Conservation (phyloP, 495 filamentous ascomycete species). For the Margaritispora aquatica region DNA sequence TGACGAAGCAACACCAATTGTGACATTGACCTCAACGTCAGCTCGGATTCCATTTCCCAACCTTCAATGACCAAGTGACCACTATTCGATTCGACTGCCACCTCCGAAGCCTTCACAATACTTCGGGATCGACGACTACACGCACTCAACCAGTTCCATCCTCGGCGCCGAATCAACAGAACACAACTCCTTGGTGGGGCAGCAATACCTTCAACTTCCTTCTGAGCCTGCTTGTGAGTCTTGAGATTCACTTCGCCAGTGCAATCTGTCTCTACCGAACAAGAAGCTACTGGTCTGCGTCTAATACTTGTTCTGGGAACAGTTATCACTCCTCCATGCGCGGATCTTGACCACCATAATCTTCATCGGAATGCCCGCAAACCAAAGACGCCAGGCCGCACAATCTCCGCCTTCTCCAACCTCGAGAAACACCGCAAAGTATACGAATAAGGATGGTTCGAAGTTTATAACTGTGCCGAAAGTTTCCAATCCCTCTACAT, state of each 20-base stretch:
- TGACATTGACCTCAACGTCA: neutral
- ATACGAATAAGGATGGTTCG: slow-evolving; percentile 61
- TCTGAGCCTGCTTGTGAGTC: slow-evolving; percentile 16
- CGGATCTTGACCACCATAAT: slow-evolving; percentile 20
- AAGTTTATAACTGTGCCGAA: slow-evolving; percentile 65
- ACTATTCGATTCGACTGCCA: neutral
- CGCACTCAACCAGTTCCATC: neutral
- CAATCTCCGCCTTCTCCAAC: slow-evolving; percentile 32
- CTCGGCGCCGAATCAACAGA: slow-evolving; percentile 4
- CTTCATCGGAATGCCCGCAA: slow-evolving; percentile 45
- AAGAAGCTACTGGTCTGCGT: neutral
- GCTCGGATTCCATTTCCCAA: neutral
- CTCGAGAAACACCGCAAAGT: slow-evolving; percentile 45
- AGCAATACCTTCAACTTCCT: slow-evolving; percentile 10
- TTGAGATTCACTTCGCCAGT: slow-evolving; percentile 1
- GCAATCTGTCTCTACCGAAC: neutral
- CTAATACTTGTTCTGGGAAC: slow-evolving; percentile 9
- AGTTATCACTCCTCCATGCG: slow-evolving; percentile 23
- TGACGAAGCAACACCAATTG: neutral
- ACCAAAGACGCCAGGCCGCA: slow-evolving; percentile 37
- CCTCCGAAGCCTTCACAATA: neutral
- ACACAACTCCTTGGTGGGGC: slow-evolving; percentile 25
- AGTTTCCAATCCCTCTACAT: slow-evolving; percentile 41
- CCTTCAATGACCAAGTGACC: neutral
- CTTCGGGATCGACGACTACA: neutral